Conservation (phyloP, 2,329 filamentous ascomycete genomes). For the Colletotrichum sp. region DNA sequence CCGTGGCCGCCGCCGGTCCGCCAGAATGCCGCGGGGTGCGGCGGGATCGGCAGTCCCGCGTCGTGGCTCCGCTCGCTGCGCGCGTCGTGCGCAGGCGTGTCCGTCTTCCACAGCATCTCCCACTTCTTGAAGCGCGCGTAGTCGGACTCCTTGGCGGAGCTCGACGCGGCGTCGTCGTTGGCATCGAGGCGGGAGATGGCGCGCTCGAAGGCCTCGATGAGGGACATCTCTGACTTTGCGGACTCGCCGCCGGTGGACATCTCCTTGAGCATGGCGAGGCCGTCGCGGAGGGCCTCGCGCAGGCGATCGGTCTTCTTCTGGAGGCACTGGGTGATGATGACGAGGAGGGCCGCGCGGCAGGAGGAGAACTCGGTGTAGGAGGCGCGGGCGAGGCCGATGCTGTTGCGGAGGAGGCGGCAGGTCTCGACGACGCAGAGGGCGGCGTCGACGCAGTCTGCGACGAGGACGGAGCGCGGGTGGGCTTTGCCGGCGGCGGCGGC, state of each 20-base stretch:
- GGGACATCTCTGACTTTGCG: slow-evolving; percentile 55
- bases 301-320: slow-evolving; percentile 42
- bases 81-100: slow-evolving; percentile 30
- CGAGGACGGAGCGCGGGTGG: slow-evolving; percentile 42
- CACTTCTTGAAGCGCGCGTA: slow-evolving; percentile 45
- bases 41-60: slow-evolving; percentile 5
- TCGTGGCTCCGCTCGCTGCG: slow-evolving; percentile 24
- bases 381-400: slow-evolving; percentile 57
- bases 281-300: slow-evolving; percentile 50
- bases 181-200: slow-evolving; percentile 50
- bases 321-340: slow-evolving; percentile 45
- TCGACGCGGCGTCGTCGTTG: slow-evolving; percentile 35
- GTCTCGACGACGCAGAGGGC: slow-evolving; percentile 55
- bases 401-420: slow-evolving; percentile 52
- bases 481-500: slow-evolving; percentile 21
- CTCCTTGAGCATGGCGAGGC: slow-evolving; percentile 54
- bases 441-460: slow-evolving; percentile 57
- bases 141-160: slow-evolving; percentile 44
- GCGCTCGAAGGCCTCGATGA: slow-evolving; percentile 57
- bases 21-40: slow-evolving; percentile 4
- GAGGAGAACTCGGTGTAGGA: slow-evolving; percentile 63
- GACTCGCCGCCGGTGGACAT: slow-evolving; percentile 59
- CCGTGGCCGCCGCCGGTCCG: not conserved
- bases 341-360: slow-evolving; percentile 57
- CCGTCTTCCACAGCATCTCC: slow-evolving; percentile 49